Conservation (phyloP, 176 grass and related monocot species). For the Elaeis guineensis region DNA sequence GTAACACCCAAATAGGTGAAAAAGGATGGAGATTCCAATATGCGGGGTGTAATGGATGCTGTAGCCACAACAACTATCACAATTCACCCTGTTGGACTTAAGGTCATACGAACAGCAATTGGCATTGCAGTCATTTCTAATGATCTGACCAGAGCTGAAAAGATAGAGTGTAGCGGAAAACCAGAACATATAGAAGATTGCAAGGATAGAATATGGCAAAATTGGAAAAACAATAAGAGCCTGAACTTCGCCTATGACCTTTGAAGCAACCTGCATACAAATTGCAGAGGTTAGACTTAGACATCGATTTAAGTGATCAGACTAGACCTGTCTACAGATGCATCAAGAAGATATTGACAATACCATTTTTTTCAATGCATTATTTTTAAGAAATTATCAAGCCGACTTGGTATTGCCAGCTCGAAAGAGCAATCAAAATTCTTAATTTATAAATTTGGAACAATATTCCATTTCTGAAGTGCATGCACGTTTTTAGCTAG, state of each 20-base stretch:
- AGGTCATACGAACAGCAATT: constrained; percentile 87
- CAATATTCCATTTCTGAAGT: too few relatives aligned
- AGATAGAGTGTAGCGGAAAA: constrained; percentile 89
- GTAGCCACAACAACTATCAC: constrained; percentile 91
- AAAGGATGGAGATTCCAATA: constrained; percentile 87
- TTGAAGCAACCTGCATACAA: constrained; percentile 72
- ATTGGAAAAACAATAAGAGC: constrained; percentile 87
- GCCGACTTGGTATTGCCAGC: too few relatives aligned
- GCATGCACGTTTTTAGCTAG: too few relatives aligned
- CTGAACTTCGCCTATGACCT: constrained; percentile 97
- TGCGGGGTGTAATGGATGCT: constrained; percentile 88
- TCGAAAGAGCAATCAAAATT: too few relatives aligned
- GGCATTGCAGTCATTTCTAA: constrained; percentile 75
- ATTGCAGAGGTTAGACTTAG: too few relatives aligned
- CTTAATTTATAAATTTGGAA: too few relatives aligned
- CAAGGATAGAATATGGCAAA: constrained; percentile 60
- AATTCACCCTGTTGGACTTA: constrained; percentile 79
- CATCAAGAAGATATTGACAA: too few relatives aligned
- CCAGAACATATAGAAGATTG: constrained; percentile 99
- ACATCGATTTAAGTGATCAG: too few relatives aligned
- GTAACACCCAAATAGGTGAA: constrained; percentile 90
- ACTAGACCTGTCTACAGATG: too few relatives aligned
- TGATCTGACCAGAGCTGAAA: constrained; percentile 83
- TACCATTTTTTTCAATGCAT: too few relatives aligned
- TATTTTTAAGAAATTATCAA: too few relatives aligned